These are phyloP conservation scores for Gracilaria gracilis DNA, from an alignment of 23 red algal genomes.

Conservation along the genomic window DNA sequence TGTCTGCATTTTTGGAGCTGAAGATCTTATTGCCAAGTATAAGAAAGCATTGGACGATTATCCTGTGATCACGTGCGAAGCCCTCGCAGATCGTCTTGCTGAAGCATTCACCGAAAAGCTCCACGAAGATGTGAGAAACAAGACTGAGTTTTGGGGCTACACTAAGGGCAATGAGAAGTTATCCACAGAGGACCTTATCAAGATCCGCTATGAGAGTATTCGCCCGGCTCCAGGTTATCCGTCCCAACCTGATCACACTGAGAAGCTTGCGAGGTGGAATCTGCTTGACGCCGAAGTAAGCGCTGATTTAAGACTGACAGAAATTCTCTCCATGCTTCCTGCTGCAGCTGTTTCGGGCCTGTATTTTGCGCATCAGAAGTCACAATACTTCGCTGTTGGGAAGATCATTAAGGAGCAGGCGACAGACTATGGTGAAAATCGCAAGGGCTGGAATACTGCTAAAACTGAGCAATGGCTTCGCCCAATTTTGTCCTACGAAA, in stretches of 20 bases:
- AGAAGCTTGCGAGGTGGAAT: conserved; percentile 74
- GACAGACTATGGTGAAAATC: no score
- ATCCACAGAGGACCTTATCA: conserved; percentile 75
- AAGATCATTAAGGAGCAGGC: no score
- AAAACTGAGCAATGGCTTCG: neutral
- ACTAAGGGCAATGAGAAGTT: conserved; percentile 69
- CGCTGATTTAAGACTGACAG: conserved; percentile 53
- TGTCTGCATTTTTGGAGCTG: conserved; percentile 76
- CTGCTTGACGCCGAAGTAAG: conserved; percentile 65
- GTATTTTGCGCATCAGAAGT: conserved; percentile 78
- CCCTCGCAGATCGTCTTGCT: conserved; percentile 82
- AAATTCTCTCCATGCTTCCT: conserved; percentile 80
- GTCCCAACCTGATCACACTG: conserved; percentile 83
- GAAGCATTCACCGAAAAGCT: conserved; percentile 85
- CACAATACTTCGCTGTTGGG: no score
- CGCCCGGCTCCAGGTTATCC: conserved; percentile 83
- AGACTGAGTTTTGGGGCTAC: conserved; percentile 77
- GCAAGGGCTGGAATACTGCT: no score
- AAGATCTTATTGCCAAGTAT: conserved; percentile 71
- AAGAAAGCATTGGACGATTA: conserved; percentile 81
- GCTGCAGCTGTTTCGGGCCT: conserved; percentile 83
- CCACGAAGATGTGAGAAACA: conserved; percentile 79
- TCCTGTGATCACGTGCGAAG: conserved; percentile 82
- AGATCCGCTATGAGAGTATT: conserved; percentile 86
- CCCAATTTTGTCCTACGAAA: no score